Evolutionary conservation across 192 early-diverging fungal species (phyloP).

Genomic region (Gigaspora rosea): DNA sequence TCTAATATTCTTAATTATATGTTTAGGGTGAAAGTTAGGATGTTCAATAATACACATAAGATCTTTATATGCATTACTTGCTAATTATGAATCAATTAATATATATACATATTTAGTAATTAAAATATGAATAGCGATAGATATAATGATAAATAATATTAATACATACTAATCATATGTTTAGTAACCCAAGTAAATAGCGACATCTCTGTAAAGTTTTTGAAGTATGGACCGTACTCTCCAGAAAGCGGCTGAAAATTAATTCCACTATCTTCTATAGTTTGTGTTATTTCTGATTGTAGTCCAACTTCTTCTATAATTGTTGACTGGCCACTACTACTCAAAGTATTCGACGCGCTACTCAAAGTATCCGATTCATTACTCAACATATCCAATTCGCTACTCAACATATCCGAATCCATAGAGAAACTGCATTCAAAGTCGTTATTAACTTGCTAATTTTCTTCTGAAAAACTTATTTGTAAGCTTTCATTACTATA

Average conservation of each 20-base stretch:
- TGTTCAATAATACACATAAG: neutral
- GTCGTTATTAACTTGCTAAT: too few relatives aligned
- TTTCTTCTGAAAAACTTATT: too few relatives aligned
- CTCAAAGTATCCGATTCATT: too few relatives aligned
- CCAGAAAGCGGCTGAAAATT: neutral
- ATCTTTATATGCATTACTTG: conserved; percentile 1
- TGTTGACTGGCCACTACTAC: too few relatives aligned
- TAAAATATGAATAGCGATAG: too few relatives aligned
- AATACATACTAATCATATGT: conserved; percentile 14
- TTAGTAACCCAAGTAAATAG: conserved; percentile 9
- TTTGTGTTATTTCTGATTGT: neutral
- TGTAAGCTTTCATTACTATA: too few relatives aligned
- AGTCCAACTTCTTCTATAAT: too few relatives aligned
- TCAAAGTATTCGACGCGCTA: too few relatives aligned
- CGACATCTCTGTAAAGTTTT: neutral
- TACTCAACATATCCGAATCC: too few relatives aligned
- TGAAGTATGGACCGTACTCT: neutral
- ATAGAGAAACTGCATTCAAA: too few relatives aligned
- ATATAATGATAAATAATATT: neutral
- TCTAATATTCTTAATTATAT: neutral
- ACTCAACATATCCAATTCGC: too few relatives aligned
- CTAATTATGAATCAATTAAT: neutral
- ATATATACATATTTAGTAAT: neutral
- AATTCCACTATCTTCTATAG: neutral
- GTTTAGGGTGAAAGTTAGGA: neutral